Conservation (phyloP, 345 rosid species). For the Citrus cavaleriei region DNA sequence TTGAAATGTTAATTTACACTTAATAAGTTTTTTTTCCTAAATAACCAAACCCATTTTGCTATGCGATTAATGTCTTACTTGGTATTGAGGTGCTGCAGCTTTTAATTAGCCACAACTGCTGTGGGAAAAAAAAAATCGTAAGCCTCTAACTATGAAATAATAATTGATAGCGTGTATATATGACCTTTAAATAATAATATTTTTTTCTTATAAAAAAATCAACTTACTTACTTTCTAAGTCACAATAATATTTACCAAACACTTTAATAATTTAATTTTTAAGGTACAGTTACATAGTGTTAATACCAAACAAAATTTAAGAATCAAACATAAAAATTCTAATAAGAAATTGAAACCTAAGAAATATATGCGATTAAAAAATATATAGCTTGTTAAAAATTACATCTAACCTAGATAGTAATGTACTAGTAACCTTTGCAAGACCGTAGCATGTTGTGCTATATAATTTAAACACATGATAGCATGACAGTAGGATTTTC, state of each 20-base stretch:
- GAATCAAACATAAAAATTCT: not conserved
- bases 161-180: too few relatives aligned
- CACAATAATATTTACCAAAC: fast-evolving
- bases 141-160: too few relatives aligned
- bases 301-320: fast-evolving
- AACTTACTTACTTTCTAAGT: too few relatives aligned
- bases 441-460: not conserved
- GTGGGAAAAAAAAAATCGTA: not conserved
- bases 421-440: not conserved
- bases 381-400: not conserved
- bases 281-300: fast-evolving
- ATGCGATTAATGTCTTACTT: too few relatives aligned
- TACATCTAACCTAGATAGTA: not conserved
- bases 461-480: not conserved
- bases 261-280: too few relatives aligned
- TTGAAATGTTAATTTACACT: not conserved
- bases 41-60: not conserved
- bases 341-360: not conserved
- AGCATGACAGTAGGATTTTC: not conserved
- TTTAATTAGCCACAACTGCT: too few relatives aligned
- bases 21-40: not conserved
- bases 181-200: too few relatives aligned
- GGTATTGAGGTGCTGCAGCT: too few relatives aligned
- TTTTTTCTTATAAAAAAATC: too few relatives aligned
- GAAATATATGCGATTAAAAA: not conserved